Base-by-base conservation (phyloP, 345 rosid species). In the Boechera divaricarpa region DNA sequence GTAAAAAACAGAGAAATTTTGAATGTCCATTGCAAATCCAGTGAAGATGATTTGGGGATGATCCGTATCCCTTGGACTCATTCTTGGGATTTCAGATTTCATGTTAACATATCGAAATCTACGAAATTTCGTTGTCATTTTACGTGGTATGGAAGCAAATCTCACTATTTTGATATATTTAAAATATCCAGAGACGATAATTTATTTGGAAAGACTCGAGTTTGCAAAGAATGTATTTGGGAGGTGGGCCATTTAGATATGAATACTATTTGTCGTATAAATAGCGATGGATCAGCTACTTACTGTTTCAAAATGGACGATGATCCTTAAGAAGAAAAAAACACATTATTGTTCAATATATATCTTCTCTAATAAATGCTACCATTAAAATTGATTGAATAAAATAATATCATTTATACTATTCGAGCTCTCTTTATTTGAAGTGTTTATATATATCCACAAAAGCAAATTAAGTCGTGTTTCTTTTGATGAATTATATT, bases 41-140 rank as follows among this genome's bases (percentile, higher is more conserved):
- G 57, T 49, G 54, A 49, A 2, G 11, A 24, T 42, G 64, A 73
- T 63, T 53, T 63, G 13, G 70, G 77, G 15, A 0, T 53, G 5
- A 5, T 53, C 13, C 57, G 4, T 24, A 1, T 52, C 24, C 31
- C 31, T 0, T 52, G 16, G 16, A 2, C 2, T 0, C 6, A 52
- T 52, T 0, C 5, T 26, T 52, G 32, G 57, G 57, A 5, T 52
- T 52, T 55, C 9, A 55, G 35, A 26, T 55, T 55, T 55, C 36
- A 1, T 55, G 59, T 55, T 26, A 55, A 55, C 4, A 0, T 55
- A 0, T 11, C 8, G n/a, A 12, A 28, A 28, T 1, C 36, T 29
- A 55, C 59, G 0, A 28, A 5, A 10, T 55, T 55, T 10, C 16
- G 16, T 10, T 55, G 59, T 5, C 36, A 28, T 28, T 26, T 55